These are phyloP conservation scores for Ustilago esculenta DNA, from an alignment of 1,284 basidiomycete species.

Conservation along the genomic window DNA sequence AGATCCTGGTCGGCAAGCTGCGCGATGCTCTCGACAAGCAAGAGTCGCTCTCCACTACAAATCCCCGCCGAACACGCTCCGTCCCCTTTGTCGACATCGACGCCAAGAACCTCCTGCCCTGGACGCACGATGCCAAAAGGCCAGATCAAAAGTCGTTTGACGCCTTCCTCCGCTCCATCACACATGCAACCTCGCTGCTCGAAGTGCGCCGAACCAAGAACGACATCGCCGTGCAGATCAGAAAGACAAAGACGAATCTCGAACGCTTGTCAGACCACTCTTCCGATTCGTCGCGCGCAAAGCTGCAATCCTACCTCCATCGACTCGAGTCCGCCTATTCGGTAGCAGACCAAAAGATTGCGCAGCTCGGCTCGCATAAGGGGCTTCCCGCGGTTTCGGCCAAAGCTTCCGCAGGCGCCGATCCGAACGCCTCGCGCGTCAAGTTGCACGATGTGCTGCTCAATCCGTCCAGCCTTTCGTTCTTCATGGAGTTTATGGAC, in stretches of 20 bases:
- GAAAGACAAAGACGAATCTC: conserved; percentile 48
- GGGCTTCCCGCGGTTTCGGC: conserved; percentile 20
- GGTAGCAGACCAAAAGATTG: conserved; percentile 84
- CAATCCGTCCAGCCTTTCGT: conserved; percentile 87
- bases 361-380: conserved; percentile 72
- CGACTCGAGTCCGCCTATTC: conserved; percentile 86
- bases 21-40: conserved; percentile 69
- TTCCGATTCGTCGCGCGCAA: conserved; percentile 19
- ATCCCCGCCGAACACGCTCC: conserved; percentile 8
- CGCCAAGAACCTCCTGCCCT: conserved; percentile 22
- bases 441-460: conserved; percentile 74
- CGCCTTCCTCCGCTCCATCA: conserved; percentile 40
- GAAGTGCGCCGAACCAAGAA: conserved; percentile 51
- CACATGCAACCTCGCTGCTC: conserved; percentile 35
- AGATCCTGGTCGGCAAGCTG: conserved; percentile 73
- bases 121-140: conserved; percentile 31
- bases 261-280: conserved; percentile 32
- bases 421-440: conserved; percentile 39
- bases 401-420: conserved; percentile 38
- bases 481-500: conserved; percentile 98
- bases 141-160: conserved; percentile 46
- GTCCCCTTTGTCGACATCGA: conserved; percentile 21
- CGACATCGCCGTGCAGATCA: conserved; percentile 50
- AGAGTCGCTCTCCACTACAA: conserved; percentile 36
- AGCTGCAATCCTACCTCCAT: conserved; percentile 77